These are phyloP conservation scores for Diospyros kaki DNA, from an alignment of 148 eudicot genomes.

Conservation along the genomic window DNA sequence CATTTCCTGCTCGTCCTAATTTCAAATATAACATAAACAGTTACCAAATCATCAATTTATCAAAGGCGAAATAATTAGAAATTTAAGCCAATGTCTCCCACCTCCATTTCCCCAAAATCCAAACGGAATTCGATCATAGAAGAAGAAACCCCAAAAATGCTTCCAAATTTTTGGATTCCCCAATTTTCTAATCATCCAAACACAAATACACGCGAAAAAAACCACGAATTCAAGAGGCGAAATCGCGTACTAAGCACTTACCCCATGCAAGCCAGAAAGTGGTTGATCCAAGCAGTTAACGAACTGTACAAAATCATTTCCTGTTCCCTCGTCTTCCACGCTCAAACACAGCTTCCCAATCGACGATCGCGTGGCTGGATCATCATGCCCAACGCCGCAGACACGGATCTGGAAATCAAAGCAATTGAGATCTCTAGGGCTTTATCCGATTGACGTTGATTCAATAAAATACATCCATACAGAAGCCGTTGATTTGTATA, in stretches of 20 bases:
- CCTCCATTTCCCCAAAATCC: too few species aligned
- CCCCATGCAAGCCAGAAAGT: constrained; percentile 76
- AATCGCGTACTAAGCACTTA: constrained; percentile 29
- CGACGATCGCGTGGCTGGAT: constrained; percentile 12
- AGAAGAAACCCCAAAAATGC: too few species aligned
- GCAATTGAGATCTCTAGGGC: background rate
- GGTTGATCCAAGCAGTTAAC: constrained; percentile 69
- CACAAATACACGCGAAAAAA: background rate
- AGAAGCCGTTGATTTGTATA: background rate
- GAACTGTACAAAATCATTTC: constrained; percentile 59
- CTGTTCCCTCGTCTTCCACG: background rate
- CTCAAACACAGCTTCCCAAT: background rate
- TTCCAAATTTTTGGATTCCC: too few species aligned
- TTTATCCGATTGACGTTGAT: background rate
- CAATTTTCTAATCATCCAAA: constrained; percentile 11
- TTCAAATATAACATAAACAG: too few species aligned
- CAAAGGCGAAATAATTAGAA: background rate
- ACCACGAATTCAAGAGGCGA: background rate
- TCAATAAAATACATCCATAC: too few species aligned
- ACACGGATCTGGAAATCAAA: constrained; percentile 5
- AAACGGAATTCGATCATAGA: too few species aligned
- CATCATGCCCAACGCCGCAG: constrained; percentile 2
- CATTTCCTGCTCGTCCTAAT: too few species aligned
- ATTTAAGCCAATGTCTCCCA: too few species aligned
- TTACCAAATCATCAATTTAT: background rate